These are phyloP conservation scores for Phytophthora fragariae DNA, from an alignment of 352 stramenopile genomes.

Conservation along the genomic window DNA sequence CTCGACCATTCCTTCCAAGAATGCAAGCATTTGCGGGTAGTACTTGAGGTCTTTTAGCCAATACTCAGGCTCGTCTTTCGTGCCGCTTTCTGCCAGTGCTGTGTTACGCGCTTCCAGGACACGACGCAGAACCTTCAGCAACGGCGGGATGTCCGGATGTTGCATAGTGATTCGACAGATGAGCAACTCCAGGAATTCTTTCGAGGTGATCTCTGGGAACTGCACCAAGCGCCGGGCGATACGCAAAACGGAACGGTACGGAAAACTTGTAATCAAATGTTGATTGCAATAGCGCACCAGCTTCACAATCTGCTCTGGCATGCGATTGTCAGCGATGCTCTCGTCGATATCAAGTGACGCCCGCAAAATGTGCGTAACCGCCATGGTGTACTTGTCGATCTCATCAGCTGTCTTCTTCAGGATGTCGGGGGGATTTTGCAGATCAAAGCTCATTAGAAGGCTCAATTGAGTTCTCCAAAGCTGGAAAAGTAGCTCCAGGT, in stretches of 20 bases:
- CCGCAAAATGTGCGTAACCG: conserved; percentile 75
- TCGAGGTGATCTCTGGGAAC: conserved; percentile 71
- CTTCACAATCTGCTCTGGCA: conserved; percentile 79
- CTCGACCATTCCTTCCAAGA: conserved; percentile 60
- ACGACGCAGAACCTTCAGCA: conserved; percentile 79
- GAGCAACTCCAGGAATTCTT: conserved; percentile 76
- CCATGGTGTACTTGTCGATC: conserved; percentile 76
- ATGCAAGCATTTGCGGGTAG: conserved; percentile 64
- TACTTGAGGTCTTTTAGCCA: conserved; percentile 76
- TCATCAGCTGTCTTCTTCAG: conserved; percentile 58
- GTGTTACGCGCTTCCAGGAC: conserved; percentile 68
- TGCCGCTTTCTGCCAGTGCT: conserved; percentile 35
- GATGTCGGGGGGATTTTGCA: conserved; percentile 64
- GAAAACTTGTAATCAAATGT: conserved; percentile 71
- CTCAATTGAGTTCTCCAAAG: conserved; percentile 71
- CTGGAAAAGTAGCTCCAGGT: conserved; percentile 80
- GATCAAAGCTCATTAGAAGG: conserved; percentile 63
- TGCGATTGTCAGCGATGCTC: conserved; percentile 68
- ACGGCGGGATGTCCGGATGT: conserved; percentile 69
- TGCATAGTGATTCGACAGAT: conserved; percentile 77
- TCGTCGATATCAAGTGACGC: conserved; percentile 75
- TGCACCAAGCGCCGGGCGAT: conserved; percentile 71
- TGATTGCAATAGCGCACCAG: conserved; percentile 82
- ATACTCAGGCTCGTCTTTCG: conserved; percentile 49
- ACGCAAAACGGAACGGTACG: conserved; percentile 71